Percentiles rank a stretch among this genome's conserved stretches.
These are phyloP conservation scores for Macrocybe sp. DNA, from an alignment of 1,284 basidiomycete genomes.

Conservation along the genomic window DNA sequence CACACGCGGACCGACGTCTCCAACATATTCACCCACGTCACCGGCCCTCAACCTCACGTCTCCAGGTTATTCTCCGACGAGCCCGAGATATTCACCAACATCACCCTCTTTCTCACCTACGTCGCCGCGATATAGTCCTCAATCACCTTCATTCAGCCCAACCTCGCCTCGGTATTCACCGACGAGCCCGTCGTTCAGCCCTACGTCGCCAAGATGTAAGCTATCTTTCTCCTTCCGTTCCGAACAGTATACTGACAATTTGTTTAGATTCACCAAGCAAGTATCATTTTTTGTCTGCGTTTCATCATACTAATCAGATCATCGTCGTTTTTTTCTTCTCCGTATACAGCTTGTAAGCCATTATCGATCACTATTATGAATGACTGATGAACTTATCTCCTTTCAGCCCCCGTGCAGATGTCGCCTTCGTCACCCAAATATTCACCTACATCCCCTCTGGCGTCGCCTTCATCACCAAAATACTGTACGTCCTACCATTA, in stretches of 20 bases:
- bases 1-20: slow-evolving; percentile 64
- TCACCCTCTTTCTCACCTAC: slow-evolving; percentile 86
- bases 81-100: slow-evolving; percentile 81
- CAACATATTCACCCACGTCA: slow-evolving; percentile 84
- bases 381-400: slow-evolving; percentile 8
- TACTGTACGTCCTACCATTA: slow-evolving; percentile 57
- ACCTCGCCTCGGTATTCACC: slow-evolving; percentile 83
- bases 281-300: background rate
- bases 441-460: slow-evolving; percentile 76
- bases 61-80: slow-evolving; percentile 85
- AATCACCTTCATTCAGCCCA: slow-evolving; percentile 82
- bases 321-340: slow-evolving; percentile 11
- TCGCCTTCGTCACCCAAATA: slow-evolving; percentile 84
- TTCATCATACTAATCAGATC: background rate
- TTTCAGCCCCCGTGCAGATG: slow-evolving; percentile 64
- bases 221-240: slow-evolving; percentile 17
- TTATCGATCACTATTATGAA: background rate
- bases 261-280: slow-evolving; percentile 62
- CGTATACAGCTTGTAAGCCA: slow-evolving; percentile 52
- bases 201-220: slow-evolving; percentile 81
- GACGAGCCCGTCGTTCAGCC: slow-evolving; percentile 82
- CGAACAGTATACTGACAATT: slow-evolving; percentile 15
- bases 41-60: slow-evolving; percentile 77
- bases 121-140: slow-evolving; percentile 76
- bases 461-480: slow-evolving; percentile 82